Evolutionary conservation across 78 protist genomes (phyloP).

Genomic region (Dictyostelium firmibasis): DNA sequence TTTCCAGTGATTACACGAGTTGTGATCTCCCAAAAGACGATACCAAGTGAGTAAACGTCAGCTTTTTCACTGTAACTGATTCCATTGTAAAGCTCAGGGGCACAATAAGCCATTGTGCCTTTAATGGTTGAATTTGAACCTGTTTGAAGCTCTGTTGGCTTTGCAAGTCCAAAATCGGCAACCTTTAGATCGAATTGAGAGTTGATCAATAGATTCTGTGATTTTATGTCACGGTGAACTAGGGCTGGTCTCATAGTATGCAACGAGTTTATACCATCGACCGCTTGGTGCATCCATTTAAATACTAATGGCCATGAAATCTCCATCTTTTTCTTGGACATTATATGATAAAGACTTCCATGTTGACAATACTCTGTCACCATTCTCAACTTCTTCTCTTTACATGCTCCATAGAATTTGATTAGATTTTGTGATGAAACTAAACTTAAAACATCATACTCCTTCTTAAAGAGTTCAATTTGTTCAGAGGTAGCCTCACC

Average conservation of each 20-base stretch:
- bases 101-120: constrained; percentile 72
- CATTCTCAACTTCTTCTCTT: constrained; percentile 60
- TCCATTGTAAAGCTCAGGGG: constrained; percentile 63
- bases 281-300: constrained; percentile 52
- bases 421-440: constrained; percentile 39
- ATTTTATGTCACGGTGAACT: constrained; percentile 79
- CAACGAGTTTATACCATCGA: constrained; percentile 48
- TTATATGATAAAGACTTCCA: constrained; percentile 57
- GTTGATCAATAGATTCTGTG: constrained; percentile 61
- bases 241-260: constrained; percentile 74
- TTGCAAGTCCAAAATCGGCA: constrained; percentile 74
- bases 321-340: constrained; percentile 29
- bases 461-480: constrained; percentile 64
- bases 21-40: constrained; percentile 72
- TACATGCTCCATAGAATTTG: constrained; percentile 69
- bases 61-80: constrained; percentile 10
- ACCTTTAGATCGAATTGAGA: constrained; percentile 59
- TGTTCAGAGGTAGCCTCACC: constrained; percentile 46
- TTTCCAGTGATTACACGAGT: constrained; percentile 25
- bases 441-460: constrained; percentile 31
- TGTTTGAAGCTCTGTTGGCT: constrained; percentile 63
- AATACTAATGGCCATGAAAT: constrained; percentile 64
- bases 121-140: background rate
- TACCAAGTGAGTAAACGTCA: constrained; percentile 71
- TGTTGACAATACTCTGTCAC: constrained; percentile 68